Base-by-base conservation (phyloP, 352 stramenopile species). In the Phytophthora citrophthora region DNA sequence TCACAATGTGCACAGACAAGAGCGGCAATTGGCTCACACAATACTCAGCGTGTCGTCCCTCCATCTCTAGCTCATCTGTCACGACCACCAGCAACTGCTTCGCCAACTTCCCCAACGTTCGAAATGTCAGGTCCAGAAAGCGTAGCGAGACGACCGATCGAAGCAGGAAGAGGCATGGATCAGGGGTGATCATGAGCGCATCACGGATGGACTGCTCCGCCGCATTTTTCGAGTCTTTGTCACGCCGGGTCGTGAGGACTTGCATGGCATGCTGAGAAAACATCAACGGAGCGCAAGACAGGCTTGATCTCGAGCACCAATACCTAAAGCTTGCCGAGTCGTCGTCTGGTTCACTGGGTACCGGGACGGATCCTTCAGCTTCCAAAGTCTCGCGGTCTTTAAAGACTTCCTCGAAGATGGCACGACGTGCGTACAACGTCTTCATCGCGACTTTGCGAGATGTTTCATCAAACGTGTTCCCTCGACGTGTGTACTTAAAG, bases 201-300 rank as follows among this genome's bases (percentile, higher is more conserved):
- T 72, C 61, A 1, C 74, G 72, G 46, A 89, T 88, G 11, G 68
- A 67, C 27, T 70, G 51, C 41, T 90, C 71, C 2, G 81, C 81
- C 39, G 50, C 72, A 8, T 76, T 57, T 45, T 93, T 93, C 12
- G 77, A 79, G 24, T 79, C 67, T 54, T 90, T 90, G 57, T 93
- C 81, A 32, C 83, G 81, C 27, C 84, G 86, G 11, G 79, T 89
- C 5, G 83, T 90, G 38, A 93, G 72, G 1, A 86, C 64, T 40
- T 93, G 77, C 20, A 89, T 74, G 3, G 86, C 68, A 52, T 93
- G 83, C 61, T 93, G 83, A 18, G 83, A 70, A 57, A 90, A 88
- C 77, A 93, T 87, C 46, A 90, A 64, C 16, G 83, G 72, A 23
- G 83, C 70, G 48, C 81, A 89, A 16, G 71, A 38, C 3, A 90